Evolutionary conservation across 192 early-diverging fungal species (phyloP).

Genomic region (Mortierella claussenii): DNA sequence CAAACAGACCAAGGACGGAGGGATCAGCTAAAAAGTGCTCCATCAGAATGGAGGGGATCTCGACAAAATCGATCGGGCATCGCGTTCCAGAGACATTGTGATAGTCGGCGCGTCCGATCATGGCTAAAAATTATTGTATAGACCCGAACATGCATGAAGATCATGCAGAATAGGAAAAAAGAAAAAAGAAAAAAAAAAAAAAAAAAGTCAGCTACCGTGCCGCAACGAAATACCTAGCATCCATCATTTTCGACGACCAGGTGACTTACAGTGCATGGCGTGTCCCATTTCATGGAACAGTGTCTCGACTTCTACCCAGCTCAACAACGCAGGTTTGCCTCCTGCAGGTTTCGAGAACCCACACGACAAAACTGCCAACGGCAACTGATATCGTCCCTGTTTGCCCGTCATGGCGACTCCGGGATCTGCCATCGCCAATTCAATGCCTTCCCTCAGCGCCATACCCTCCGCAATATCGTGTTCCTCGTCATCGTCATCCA

Average conservation of each 20-base stretch:
- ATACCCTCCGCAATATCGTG: conserved; percentile 55
- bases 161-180: too few species aligned
- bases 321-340: conserved; percentile 71
- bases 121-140: conserved; percentile 59
- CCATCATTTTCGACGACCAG: too few species aligned
- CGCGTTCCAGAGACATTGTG: conserved; percentile 97
- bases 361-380: conserved; percentile 79
- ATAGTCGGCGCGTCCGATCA: conserved; percentile 93
- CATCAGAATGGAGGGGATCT: conserved; percentile 96
- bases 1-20: conserved; percentile 77
- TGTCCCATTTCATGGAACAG: conserved; percentile 99
- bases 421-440: conserved; percentile 44
- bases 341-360: conserved; percentile 66
- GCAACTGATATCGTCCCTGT: conserved; percentile 69
- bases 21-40: conserved; percentile 88
- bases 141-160: too few species aligned
- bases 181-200: too few species aligned
- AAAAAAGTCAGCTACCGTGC: too few species aligned
- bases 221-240: not conserved
- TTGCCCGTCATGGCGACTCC: conserved; percentile 51
- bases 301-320: conserved; percentile 90
- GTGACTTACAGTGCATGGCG: conserved; percentile 89
- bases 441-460: conserved; percentile 37
- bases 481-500: conserved; percentile 80
- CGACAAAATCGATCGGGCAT: conserved; percentile 96